A percentile compares a stretch with the other conserved stretches of the same genome.
Evolutionary conservation across 768 basidiomycete species (phyloP).

Genomic region (Tricholoma sp.): DNA sequence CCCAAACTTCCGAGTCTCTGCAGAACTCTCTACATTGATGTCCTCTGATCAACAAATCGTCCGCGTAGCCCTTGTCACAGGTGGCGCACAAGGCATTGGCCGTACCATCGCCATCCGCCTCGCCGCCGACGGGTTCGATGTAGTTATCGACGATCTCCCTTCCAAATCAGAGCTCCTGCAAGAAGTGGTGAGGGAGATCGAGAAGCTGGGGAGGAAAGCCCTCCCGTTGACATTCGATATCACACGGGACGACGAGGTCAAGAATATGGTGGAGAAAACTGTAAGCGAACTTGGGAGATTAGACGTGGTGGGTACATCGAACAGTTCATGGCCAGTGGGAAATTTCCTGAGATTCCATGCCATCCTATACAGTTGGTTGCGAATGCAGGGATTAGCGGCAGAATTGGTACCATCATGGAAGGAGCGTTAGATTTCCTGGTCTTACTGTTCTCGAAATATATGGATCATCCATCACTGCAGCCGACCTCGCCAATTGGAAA

Average conservation of each 20-base stretch:
- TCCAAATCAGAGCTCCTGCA: background rate
- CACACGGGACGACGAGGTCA: background rate
- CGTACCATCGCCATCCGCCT: no score
- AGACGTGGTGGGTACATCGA: background rate
- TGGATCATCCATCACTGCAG: no score
- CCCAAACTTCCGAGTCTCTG: no score
- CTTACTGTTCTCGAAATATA: background rate
- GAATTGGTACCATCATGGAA: conserved; percentile 13
- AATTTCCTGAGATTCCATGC: background rate
- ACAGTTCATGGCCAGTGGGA: no score
- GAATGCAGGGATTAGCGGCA: conserved; percentile 33
- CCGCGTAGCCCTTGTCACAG: no score
- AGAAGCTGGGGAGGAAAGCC: background rate
- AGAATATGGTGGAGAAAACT: background rate
- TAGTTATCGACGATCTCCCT: conserved; percentile 8
- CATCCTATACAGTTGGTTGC: conserved; percentile 32
- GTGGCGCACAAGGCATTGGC: no score
- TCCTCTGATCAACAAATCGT: no score
- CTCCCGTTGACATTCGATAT: background rate
- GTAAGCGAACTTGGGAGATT: background rate
- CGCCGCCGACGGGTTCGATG: conserved; percentile 26
- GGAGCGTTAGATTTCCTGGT: conserved; percentile 6
- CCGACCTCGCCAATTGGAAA: conserved; percentile 9
- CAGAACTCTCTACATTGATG: no score
- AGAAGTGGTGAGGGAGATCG: background rate